Evolutionary conservation across 768 basidiomycete genomes (phyloP), one percentile per base, ranked within the genome.

Genomic region (Lyophyllum atratum): DNA sequence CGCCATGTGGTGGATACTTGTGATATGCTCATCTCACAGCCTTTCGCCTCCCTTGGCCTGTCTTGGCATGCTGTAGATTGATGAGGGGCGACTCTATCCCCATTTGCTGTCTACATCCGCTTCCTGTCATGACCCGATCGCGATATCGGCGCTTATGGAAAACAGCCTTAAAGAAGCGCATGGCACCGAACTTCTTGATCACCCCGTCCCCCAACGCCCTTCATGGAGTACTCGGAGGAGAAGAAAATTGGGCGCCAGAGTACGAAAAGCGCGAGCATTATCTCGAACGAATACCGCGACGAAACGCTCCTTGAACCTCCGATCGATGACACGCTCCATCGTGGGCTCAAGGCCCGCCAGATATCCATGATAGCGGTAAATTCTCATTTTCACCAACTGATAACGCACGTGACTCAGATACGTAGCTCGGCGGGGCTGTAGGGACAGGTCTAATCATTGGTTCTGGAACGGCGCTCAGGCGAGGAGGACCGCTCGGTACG

Each of bases 401-500:
- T n/a, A 34, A 25, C 48, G 9, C 12, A 37, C 33, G 31, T 12
- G 12, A 12, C 37, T 40, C 21, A 52, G 3, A 22, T 26, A 29
- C 40, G 51, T 60, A 77, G 77, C 71, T 82, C 17, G 80, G 79
- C 8, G 77, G 78, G 42, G 80, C 81, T n/a, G 72, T 81, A 5
- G 81, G 82, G 14, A 83, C 82, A 22, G 81, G 83, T 49, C 71
- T 85, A 17, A 80, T 83, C 61, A 84, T 85, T 46, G 79, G 79
- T 21, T 85, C 83, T 26, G 84, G 83, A 1, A 85, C 84, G 21
- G 85, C 84, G 8, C 71, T 87, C 15, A 70, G 75, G 40, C 72
- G 80, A 53, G 83, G 84, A 47, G 84, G 84, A 12, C 82, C 83
- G 1, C 75, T 82, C 14, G 83, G 81, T 71, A 63, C 59, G 66